Evolutionary conservation across 805 yeast species (phyloP).

Genomic region (Yamadazyma sp.): DNA sequence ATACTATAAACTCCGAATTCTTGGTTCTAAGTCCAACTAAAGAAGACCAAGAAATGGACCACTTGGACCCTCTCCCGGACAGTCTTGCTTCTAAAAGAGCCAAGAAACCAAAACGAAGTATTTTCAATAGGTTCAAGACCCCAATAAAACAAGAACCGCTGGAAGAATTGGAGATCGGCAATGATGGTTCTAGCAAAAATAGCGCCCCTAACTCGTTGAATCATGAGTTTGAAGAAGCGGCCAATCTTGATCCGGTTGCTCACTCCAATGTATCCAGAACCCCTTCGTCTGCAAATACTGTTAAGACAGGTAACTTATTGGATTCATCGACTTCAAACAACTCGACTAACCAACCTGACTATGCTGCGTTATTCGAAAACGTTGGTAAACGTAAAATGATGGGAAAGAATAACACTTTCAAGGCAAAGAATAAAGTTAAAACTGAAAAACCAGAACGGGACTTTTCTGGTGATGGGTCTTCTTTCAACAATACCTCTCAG

Average conservation of each 20-base stretch:
- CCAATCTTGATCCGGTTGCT: slow-evolving; percentile 1
- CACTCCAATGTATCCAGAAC: slow-evolving; percentile 20
- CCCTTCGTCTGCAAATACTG: slow-evolving; percentile 23
- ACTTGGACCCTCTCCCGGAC: slow-evolving; percentile 13
- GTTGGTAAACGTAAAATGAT: slow-evolving; percentile 39
- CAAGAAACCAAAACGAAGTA: slow-evolving; percentile 33
- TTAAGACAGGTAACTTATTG: slow-evolving; percentile 15
- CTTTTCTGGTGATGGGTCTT: slow-evolving; percentile 1
- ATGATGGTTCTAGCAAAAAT: slow-evolving; percentile 13
- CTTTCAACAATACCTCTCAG: slow-evolving; percentile 1
- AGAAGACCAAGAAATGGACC: slow-evolving; percentile 22
- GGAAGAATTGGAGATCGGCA: slow-evolving; percentile 8
- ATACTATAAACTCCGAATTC: slow-evolving; percentile 1
- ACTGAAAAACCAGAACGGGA: slow-evolving; percentile 20
- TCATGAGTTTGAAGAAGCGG: slow-evolving; percentile 11
- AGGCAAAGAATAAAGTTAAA: slow-evolving; percentile 23
- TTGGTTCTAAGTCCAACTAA: slow-evolving; percentile 21
- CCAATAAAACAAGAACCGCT: slow-evolving; percentile 18
- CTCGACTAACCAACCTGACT: slow-evolving; percentile 29
- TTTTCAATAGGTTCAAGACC: slow-evolving; percentile 41
- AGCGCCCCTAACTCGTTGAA: slow-evolving; percentile 15
- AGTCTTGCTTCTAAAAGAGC: slow-evolving; percentile 23
- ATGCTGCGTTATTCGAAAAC: slow-evolving; percentile 44
- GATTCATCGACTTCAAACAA: slow-evolving; percentile 19
- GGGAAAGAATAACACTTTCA: slow-evolving; percentile 17